These are phyloP conservation scores for Phialophora expanda DNA, from an alignment of 2,329 filamentous ascomycete species.

Conservation along the genomic window DNA sequence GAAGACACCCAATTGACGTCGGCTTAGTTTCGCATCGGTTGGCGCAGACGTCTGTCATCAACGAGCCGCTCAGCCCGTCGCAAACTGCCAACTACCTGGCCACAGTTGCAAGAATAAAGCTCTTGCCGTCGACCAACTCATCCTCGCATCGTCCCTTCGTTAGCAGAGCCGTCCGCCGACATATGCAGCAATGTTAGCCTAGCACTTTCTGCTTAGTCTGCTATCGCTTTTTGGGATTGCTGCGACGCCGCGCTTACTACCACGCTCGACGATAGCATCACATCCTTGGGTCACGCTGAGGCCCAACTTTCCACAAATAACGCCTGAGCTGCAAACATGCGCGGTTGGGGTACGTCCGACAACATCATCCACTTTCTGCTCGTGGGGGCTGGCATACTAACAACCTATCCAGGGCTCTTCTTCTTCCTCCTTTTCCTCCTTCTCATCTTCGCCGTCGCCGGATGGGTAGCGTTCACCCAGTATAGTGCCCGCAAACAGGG, in stretches of 20 bases:
- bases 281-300: not conserved
- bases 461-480: conserved; percentile 74
- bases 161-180: not conserved
- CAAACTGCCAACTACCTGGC: conserved; percentile 2
- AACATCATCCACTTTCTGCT: not conserved
- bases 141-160: not conserved
- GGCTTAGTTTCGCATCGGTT: conserved; percentile 15
- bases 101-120: not conserved
- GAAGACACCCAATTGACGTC: conserved; percentile 11
- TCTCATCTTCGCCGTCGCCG: conserved; percentile 60
- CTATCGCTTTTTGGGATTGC: not conserved
- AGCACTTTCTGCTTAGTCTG: not conserved
- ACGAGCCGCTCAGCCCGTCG: not conserved
- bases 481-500: conserved; percentile 74
- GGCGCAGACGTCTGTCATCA: conserved; percentile 13
- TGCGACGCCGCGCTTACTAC: not conserved
- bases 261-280: not conserved
- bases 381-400: not conserved
- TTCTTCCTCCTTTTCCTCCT: conserved; percentile 74
- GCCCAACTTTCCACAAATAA: not conserved
- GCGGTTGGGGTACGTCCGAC: conserved; percentile 34
- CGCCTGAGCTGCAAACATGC: conserved; percentile 24
- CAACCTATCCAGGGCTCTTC: conserved; percentile 60
- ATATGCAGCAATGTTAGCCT: conserved; percentile 6
- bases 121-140: not conserved